Evolutionary conservation across 352 stramenopile species (phyloP), one percentile per base, ranked within the genome.

Genomic region (Globisporangium echinulatum): DNA sequence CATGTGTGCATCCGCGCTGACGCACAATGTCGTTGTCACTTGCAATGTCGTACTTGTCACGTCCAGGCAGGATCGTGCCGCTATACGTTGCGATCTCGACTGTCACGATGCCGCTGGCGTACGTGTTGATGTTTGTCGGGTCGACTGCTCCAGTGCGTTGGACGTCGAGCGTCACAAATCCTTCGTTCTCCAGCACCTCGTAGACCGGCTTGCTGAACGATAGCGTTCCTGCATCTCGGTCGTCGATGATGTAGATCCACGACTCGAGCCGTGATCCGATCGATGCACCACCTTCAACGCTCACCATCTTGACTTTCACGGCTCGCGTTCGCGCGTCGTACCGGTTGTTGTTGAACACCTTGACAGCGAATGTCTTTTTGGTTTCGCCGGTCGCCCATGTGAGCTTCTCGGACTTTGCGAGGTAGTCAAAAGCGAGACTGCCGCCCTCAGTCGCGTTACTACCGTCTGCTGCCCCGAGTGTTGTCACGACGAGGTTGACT

Each of bases 221-320:
- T 0, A 91, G 53, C 17, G 81, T 89, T 13, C 81, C 81, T 37
- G 79, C 79, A 58, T 91, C 81, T 39, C 81, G 78, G 60, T 91
- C 81, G 49, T 91, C 81, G 49, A 91, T 67, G 38, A 91, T 81
- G 50, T 88, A 89, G 11, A 91, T 71, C 77, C 73, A 85, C 52
- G 82, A 78, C 17, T 84, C 69, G 2, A 54, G 56, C 52, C 72
- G 60, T 4, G 62, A 1, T 14, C 76, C 77, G 49, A 88, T 88
- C 14, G 62, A 68, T 2, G 81, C 81, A 5, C 81, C 81, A 36
- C 81, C 81, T 48, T 68, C 68, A 8, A 87, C 81, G 1, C 58
- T 72, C 11, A 62, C 54, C 59, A 91, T 72, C 9, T 50, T 64
- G 37, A 91, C 69, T 61, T 84, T 81, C 50, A 91, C 70, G 2